Evolutionary conservation across 2,329 filamentous ascomycete genomes (phyloP).

Genomic region (Cladorrhinum sp.): DNA sequence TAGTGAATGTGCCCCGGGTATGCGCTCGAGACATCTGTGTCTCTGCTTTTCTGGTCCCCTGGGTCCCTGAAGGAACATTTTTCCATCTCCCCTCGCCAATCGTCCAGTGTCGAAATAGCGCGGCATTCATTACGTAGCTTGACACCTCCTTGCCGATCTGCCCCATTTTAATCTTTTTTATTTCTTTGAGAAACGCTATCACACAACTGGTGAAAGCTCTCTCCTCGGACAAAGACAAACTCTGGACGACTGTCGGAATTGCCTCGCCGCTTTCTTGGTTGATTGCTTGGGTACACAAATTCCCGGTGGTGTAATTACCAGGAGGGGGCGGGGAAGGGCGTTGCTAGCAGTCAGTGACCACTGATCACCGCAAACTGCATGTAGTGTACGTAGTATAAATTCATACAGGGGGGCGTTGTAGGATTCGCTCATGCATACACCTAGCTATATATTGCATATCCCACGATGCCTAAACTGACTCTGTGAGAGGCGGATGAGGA

Average conservation of each 20-base stretch:
- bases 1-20: neutral
- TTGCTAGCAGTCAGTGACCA: constrained; percentile 3
- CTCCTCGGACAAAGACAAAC: neutral
- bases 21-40: neutral
- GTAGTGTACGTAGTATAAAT: too few species aligned
- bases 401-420: neutral
- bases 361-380: neutral
- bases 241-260: too few species aligned
- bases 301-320: constrained; percentile 3
- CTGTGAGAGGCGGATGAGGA: neutral
- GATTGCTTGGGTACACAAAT: neutral
- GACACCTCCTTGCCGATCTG: neutral
- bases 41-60: neutral
- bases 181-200: neutral
- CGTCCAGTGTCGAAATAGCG: neutral
- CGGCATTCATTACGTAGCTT: neutral
- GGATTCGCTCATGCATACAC: constrained; percentile 1
- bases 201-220: neutral
- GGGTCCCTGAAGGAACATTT: neutral
- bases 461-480: neutral
- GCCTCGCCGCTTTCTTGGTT: neutral
- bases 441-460: neutral
- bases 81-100: neutral
- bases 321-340: constrained; percentile 16
- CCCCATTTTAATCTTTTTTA: neutral